Conservation (phyloP, 306 rosid species). For the Coriaria nepalensis region DNA sequence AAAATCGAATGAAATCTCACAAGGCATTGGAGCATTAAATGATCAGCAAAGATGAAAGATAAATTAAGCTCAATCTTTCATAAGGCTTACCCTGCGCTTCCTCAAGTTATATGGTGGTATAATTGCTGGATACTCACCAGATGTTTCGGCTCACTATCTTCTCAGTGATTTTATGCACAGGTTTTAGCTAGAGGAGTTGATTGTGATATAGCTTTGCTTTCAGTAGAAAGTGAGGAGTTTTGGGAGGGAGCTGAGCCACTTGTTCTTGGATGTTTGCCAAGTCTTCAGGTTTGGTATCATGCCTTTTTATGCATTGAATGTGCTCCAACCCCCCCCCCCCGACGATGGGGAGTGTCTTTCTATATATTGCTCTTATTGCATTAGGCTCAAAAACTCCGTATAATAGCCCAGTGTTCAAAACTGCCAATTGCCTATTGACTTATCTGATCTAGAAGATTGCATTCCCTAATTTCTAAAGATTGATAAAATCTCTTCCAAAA, state of each 20-base stretch:
- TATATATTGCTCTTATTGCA: background rate
- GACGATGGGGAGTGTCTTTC: too few relatives aligned
- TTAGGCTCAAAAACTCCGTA: too few relatives aligned
- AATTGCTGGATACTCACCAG: slow-evolving; percentile 5
- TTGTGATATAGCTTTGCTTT: slow-evolving; percentile 94
- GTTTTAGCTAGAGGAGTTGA: slow-evolving; percentile 90
- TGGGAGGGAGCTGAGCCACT: slow-evolving; percentile 91
- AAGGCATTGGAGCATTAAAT: too few relatives aligned
- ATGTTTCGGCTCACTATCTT: slow-evolving; percentile 19
- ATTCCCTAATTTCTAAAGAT: too few relatives aligned
- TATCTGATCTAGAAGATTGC: too few relatives aligned
- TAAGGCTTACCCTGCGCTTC: background rate
- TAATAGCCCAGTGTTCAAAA: too few relatives aligned
- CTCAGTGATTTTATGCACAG: slow-evolving; percentile 40
- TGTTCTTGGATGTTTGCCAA: slow-evolving; percentile 70
- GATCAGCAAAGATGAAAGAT: too few relatives aligned
- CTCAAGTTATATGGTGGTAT: slow-evolving; percentile 5
- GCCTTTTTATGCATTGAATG: slow-evolving; percentile 4
- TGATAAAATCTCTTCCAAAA: too few relatives aligned
- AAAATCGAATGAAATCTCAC: too few relatives aligned
- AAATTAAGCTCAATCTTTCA: slow-evolving; percentile 1
- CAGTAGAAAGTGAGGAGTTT: slow-evolving; percentile 82
- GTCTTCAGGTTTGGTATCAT: slow-evolving; percentile 64
- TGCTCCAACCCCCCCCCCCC: background rate
- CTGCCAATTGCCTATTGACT: too few relatives aligned